Evolutionary conservation across 2,329 filamentous ascomycete species (phyloP), one percentile per base, ranked within the genome.

Genomic region (Pleomassaria siparia): DNA sequence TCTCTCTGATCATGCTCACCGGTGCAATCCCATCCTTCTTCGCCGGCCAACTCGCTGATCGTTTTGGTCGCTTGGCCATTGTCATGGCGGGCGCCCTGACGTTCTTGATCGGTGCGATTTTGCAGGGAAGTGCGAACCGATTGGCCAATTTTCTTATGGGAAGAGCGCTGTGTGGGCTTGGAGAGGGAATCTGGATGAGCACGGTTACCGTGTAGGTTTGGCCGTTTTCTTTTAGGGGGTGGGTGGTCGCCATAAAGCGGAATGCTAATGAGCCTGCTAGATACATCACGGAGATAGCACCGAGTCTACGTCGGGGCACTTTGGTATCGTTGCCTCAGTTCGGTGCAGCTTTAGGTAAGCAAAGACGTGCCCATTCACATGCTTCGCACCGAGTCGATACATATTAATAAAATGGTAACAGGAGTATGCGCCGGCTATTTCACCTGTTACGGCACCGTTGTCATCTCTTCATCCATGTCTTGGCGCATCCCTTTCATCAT

Each of bases 231-330:
- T 32, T 32, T 32, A n/a, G 13, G 5, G 29, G 29, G 32, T 21
- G 16, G 16, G 8, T 6, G 16, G 32, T 18, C 21, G 32, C 15
- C 3, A 18, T 6, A 10, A 15, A 11, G n/a, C n/a, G 9, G n/a
- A 9, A 28, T 33, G 30, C 30, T 33, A 35, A 18, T 18, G 20
- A 13, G 6, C 0, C 15, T 4, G 3, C 4, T 21, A 46, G 46
- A 3, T 82, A 84, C 52, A 80, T 85, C 24, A 80, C 78, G 45
- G 83, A 86, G 60, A 82, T 86, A 13, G 79, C 82, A 1, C 82
- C 81, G 0, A 69, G 75, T 1, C 68, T 64, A 2, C 64, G 70
- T 2, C 68, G 82, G 22, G 82, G 81, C 0, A 68, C 74, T 1
- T 60, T 86, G 2, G 75, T 77, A 0, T 76, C 78, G 0, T 62